Base-by-base conservation (phyloP, 1,284 basidiomycete genomes). In the Tilletia caries region DNA sequence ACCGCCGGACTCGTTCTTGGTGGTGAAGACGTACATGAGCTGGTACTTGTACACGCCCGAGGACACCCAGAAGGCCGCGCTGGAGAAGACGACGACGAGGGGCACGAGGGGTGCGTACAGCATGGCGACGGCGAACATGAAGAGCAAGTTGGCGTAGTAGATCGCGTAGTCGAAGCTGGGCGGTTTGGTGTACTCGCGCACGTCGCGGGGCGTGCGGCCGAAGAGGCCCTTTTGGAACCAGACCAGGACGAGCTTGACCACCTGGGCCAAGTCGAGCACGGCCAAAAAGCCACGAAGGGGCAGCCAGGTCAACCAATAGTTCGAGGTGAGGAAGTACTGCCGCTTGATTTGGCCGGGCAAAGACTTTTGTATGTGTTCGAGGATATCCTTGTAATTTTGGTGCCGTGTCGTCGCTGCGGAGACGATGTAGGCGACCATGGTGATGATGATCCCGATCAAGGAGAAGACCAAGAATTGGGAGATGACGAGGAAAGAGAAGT, bases 101-200 rank as follows among this genome's bases (percentile, higher is more conserved):
- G 81, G 81, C 2, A 80, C 79, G 43, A 83, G 68, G 1, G 74
- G 71, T 0, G 78, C 77, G 67, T 83, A 83, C 46, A 83, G 71
- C 68, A 81, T 73, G 64, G 75, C 80, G 8, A 83, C 76, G 12
- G 79, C 76, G 13, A 76, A 73, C 46, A 82, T 66, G 70, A 83
- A 82, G 41, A 82, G 76, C 48, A 81, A 73, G 67, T 81, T 82
- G 67, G 79, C 75, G 76, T 91, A 94, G 84, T 93, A 93, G 70
- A 95, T 88, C 13, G 92, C 88, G 85, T 91, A 98, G 78, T 95
- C 90, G 82, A 98, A 98, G 48, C 91, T 89, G 3, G 92, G 92
- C 20, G 95, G 95, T 82, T 95, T 91, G 5, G 95, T 97, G 90
- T 92, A 95, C 78, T 97, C 94, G 67, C 93, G 88, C 70, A 98